Conservation (phyloP, 2,329 filamentous ascomycete genomes). For the Beauveria asiatica region DNA sequence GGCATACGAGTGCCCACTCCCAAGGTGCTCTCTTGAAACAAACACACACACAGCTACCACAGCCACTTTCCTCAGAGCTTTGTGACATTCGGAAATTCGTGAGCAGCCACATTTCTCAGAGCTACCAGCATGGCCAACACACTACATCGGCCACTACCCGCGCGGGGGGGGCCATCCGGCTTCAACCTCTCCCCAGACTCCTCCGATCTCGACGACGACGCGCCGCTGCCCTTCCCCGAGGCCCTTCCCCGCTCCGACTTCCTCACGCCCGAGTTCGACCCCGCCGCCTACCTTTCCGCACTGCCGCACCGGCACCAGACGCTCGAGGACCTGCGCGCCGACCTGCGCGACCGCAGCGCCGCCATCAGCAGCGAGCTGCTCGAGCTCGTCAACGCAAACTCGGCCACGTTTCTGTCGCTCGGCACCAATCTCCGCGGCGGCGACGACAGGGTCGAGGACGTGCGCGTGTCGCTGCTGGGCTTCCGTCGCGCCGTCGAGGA, state of each 20-base stretch:
- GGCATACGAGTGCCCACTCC: no score
- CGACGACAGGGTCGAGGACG: slow-evolving; percentile 84
- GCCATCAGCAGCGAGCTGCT: slow-evolving; percentile 78
- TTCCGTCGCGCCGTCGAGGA: slow-evolving; percentile 76
- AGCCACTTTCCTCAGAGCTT: no score
- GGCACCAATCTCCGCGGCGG: slow-evolving; percentile 77
- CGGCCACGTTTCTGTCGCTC: slow-evolving; percentile 79
- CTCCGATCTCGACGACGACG: slow-evolving; percentile 45
- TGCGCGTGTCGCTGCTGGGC: slow-evolving; percentile 76
- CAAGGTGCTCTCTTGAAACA: no score
- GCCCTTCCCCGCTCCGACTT: slow-evolving; percentile 80
- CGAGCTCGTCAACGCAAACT: slow-evolving; percentile 92
- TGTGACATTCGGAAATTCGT: no score
- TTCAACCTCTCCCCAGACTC: slow-evolving; percentile 37
- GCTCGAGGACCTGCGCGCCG: slow-evolving; percentile 81
- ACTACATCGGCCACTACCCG: neutral
- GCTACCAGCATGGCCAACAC: neutral
- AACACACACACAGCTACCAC: no score
- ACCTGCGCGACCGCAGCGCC: slow-evolving; percentile 73
- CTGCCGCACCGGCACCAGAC: slow-evolving; percentile 87
- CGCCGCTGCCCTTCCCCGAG: slow-evolving; percentile 76
- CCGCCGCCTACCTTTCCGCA: slow-evolving; percentile 70
- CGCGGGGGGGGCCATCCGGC: slow-evolving; percentile 14
- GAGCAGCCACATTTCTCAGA: neutral
- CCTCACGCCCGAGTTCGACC: slow-evolving; percentile 66